These are phyloP conservation scores for Aureobasidium sp. DNA, from an alignment of 2,329 filamentous ascomycete species.

Conservation along the genomic window DNA sequence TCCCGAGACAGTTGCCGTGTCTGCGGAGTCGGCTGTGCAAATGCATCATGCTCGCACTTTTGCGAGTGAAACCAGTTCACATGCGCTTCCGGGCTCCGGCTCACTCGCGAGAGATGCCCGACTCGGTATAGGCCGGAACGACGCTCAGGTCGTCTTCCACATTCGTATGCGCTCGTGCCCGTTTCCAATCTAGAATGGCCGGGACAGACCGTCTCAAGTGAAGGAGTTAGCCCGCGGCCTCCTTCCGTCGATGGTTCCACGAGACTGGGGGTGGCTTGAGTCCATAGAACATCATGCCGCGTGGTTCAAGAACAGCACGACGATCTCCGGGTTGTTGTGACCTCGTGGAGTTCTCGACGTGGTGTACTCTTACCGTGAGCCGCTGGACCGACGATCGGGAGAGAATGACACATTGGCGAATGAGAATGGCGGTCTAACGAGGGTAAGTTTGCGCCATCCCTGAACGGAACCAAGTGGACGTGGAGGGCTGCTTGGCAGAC, in stretches of 20 bases:
- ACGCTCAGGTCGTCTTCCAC: background rate
- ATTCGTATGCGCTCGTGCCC: background rate
- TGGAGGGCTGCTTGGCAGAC: slow-evolving; percentile 4
- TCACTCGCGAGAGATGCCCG: slow-evolving; percentile 1
- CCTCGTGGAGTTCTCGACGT: background rate
- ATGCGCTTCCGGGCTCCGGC: background rate
- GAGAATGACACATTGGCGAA: background rate
- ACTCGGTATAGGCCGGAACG: slow-evolving; percentile 10
- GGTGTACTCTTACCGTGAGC: background rate
- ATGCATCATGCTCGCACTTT: background rate
- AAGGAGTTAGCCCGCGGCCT: background rate
- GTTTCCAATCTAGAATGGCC: slow-evolving; percentile 10
- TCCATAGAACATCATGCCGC: background rate
- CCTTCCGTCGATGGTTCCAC: background rate
- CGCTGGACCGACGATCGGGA: slow-evolving; percentile 12
- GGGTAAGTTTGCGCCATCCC: slow-evolving; percentile 9
- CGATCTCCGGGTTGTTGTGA: background rate
- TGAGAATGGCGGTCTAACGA: background rate
- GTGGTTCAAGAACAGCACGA: background rate
- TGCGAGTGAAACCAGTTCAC: slow-evolving; percentile 2
- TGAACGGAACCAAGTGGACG: background rate
- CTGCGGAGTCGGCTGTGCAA: slow-evolving; percentile 4
- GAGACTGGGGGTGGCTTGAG: background rate
- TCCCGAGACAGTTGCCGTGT: slow-evolving; percentile 5
- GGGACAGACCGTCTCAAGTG: background rate